Evolutionary conservation across 2,329 filamentous ascomycete genomes (phyloP).

Genomic region (Cladosporium sphaerospermum): DNA sequence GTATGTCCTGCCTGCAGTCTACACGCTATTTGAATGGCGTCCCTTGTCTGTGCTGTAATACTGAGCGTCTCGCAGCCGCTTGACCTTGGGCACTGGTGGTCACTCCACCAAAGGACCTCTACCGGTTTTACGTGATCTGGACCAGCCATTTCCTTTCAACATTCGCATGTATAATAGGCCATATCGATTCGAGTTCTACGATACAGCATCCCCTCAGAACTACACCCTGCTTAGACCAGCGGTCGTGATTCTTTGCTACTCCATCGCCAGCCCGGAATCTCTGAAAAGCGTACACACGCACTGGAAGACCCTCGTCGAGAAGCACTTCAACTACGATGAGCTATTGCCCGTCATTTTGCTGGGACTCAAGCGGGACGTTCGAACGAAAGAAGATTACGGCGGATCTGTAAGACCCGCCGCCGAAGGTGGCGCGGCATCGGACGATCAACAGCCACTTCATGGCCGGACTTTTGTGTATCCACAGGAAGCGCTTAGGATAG

Average conservation of each 20-base stretch:
- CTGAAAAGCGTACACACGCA: constrained; percentile 41
- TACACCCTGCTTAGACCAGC: constrained; percentile 50
- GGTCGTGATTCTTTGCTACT: constrained; percentile 54
- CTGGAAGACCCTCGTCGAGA: constrained; percentile 40
- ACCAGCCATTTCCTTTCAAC: constrained; percentile 55
- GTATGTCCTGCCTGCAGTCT: constrained; percentile 37
- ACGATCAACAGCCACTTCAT: constrained; percentile 27
- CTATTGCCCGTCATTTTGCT: constrained; percentile 53
- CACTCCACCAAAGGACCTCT: constrained; percentile 28
- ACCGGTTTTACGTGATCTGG: constrained; percentile 45
- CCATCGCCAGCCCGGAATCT: constrained; percentile 48
- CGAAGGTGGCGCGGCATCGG: constrained; percentile 12
- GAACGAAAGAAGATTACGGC: constrained; percentile 39
- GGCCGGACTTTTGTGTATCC: constrained; percentile 44
- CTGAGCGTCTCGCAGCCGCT: constrained; percentile 15
- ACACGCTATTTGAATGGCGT: background rate
- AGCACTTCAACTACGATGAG: constrained; percentile 48
- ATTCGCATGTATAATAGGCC: constrained; percentile 51
- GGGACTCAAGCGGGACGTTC: constrained; percentile 53
- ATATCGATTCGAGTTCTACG: constrained; percentile 51
- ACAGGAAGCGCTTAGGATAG: constrained; percentile 43
- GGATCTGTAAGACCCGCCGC: constrained; percentile 19
- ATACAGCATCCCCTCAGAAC: constrained; percentile 51
- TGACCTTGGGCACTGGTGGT: constrained; percentile 25
- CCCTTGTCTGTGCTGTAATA: constrained; percentile 12